Evolutionary conservation across 1,139 yeast species (phyloP), one percentile per base, ranked within the genome.

Genomic region (Barnettozyma hawaiiensis): DNA sequence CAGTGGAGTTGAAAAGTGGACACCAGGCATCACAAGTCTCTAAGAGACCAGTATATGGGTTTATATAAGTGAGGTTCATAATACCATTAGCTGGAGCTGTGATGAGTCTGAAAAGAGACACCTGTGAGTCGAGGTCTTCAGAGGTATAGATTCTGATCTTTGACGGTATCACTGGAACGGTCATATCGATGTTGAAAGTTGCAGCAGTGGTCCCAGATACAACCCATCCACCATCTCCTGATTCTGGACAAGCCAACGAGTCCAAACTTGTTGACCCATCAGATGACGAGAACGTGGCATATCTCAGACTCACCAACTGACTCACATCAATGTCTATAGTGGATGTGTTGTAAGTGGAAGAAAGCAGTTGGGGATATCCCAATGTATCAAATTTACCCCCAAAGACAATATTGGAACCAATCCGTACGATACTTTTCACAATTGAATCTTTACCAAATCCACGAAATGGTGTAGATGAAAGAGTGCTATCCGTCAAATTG

Each of bases 51-150:
- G 87, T 73, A 2, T 61, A 52, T 3, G 95, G 95, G 58, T 90
- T 94, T 28, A 84, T 67, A 57, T 87, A 92, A 0, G 96, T 81
- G 52, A 92, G 64, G 59, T 92, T 92, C 96, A 92, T 85, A 49
- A 90, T 90, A 52, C 97, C 90, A 53, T 82, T 76, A 35, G 87
- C 75, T 1, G 97, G 97, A 44, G 75, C 69, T 0, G 96, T 79
- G 40, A 84, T 67, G 18, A 92, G 69, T 55, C 97, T 73, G 62
- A 89, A 90, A 7, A 73, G 52, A 45, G 80, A 71, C 5, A 85
- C 76, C 37, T 69, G 65, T 40, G 71, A 67, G 31, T 69, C 69
- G 7, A 70, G 67, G 11, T 66, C 63, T 7, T 63, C 62, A 0
- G 87, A 78, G 49, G 86, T 78, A 59, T 78, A 85, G 7, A 92